Evolutionary conservation across 345 rosid species (phyloP), one percentile per base, ranked within the genome.

Genomic region (Carallia brachiata): DNA sequence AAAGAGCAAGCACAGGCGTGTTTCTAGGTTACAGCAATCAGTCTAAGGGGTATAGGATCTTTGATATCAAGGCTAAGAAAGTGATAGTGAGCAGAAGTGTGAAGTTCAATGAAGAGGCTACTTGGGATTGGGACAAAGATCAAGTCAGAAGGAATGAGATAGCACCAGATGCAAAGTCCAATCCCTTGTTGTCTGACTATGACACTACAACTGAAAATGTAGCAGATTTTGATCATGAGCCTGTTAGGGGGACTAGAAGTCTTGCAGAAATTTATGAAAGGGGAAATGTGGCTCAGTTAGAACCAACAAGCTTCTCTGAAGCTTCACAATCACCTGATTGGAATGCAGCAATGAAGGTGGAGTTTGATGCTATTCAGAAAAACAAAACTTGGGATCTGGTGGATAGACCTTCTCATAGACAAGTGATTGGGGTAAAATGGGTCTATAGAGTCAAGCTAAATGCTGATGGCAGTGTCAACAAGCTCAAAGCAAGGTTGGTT

Each of bases 351-450:
- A 58, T 58, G 18, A 30, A 58, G 10, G 37, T 10, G 36, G 61
- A 58, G 9, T 3, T 58, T 3, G 1, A 2, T 9, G 13, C 13
- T 5, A 30, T 58, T 10, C 4, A 27, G 1, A 58, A 8, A 27
- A 58, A n/a, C 28, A 9, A 5, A 27, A 30, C 34, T 2, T 58
- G 31, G 31, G 28, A 58, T 3, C 48, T 12, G 40, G 30, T 9
- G 30, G 8, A 18, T 36, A 36, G 18, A 17, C n/a, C n/a, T n/a
- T n/a, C n/a, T n/a, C n/a, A n/a, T n/a, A n/a, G n/a, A n/a, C n/a
- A n/a, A n/a, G n/a, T 56, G 23, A 68, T 68, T 55, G 63, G 64
- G 1, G 34, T 57, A 15, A 39, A 55, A 63, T 68, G 4, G 36
- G 36, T 54, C 12, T 57, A 34, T 39, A 56, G 36, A 23, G 23